Conservation (phyloP, 768 basidiomycete species). For the Clathrus columnatus region DNA sequence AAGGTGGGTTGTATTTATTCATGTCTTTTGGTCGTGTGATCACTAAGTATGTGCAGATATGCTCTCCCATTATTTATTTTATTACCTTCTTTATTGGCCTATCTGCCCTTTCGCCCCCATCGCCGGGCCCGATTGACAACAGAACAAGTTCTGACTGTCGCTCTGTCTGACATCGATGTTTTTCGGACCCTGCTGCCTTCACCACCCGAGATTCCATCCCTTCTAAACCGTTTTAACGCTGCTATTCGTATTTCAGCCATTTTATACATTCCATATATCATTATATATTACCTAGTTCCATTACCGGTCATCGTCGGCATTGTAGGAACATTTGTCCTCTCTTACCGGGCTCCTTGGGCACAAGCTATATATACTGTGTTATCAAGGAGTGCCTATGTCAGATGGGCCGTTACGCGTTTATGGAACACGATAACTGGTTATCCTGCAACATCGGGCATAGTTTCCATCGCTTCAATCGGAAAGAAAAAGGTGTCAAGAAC, state of each 20-base stretch:
- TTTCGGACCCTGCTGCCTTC: constrained; percentile 52
- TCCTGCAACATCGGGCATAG: constrained; percentile 27
- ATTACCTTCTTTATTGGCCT: constrained; percentile 27
- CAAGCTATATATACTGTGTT: constrained; percentile 44
- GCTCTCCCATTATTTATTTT: constrained; percentile 46
- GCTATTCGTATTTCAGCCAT: constrained; percentile 50
- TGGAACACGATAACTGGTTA: constrained; percentile 47
- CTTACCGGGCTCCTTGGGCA: constrained; percentile 64
- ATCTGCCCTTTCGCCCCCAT: constrained; percentile 17
- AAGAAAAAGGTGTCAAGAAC: constrained; percentile 15
- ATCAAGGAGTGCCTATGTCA: constrained; percentile 57
- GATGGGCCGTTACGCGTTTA: constrained; percentile 48
- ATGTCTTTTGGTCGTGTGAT: constrained; percentile 5
- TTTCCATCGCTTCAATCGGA: constrained; percentile 14
- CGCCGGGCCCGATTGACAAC: constrained; percentile 32
- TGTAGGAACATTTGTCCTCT: constrained; percentile 47
- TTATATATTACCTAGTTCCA: constrained; percentile 54
- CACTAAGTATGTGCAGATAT: constrained; percentile 32
- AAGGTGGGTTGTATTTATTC: constrained; percentile 29
- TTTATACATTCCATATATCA: constrained; percentile 56
- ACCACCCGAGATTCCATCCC: constrained; percentile 19
- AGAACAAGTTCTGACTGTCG: constrained; percentile 43
- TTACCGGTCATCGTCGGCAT: constrained; percentile 53
- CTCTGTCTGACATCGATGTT: constrained; percentile 55
- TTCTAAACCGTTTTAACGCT: constrained; percentile 23